Evolutionary conservation across 2,329 filamentous ascomycete species (phyloP), one percentile per base, ranked within the genome.

Genomic region (Ceratocystis huliohia): DNA sequence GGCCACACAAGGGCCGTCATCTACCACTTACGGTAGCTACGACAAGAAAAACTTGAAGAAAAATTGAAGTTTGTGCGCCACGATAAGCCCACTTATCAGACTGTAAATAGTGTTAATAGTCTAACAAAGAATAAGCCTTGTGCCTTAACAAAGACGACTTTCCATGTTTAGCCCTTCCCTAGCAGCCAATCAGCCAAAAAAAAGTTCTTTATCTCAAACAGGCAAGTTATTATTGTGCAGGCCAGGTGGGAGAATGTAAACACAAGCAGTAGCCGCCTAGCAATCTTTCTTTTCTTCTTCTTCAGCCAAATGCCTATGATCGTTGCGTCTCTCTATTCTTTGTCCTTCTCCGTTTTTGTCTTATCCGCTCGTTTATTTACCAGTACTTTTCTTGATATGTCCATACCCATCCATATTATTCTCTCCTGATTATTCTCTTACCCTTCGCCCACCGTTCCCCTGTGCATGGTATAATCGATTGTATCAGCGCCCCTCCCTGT

Each of bases 31-130:
- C 17, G 20, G 20, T 48, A n/a, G 8, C 46, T 48, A 50, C 22
- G n/a, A 28, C 48, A n/a, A 53, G 22, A 15, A 37, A 59, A 59
- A 37, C 56, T 59, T 59, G 56, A 59, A n/a, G 56, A 59, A 59
- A 59, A 59, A 59, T 59, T 8, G 17, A 59, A 59, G 56, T 59
- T 59, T 59, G 56, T 59, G 56, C 56, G 56, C n/a, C 7, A 1
- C 56, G 56, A 59, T 59, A 59, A 59, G 56, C 56, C 25, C 25
- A 37, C 56, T 59, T 10, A 13, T 33, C 28, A 57, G 56, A 10
- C n/a, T 59, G 56, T 59, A 59, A 41, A 8, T 4, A n/a, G 56
- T 59, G 56, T 59, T 59, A 59, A 37, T 37, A n/a, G 15, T 33
- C 15, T 37, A 30, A 28, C 15, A 15, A 37, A 59, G 17, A 33